Conservation (phyloP, 495 filamentous ascomycete genomes). For the Talaromyces stipitatus region DNA sequence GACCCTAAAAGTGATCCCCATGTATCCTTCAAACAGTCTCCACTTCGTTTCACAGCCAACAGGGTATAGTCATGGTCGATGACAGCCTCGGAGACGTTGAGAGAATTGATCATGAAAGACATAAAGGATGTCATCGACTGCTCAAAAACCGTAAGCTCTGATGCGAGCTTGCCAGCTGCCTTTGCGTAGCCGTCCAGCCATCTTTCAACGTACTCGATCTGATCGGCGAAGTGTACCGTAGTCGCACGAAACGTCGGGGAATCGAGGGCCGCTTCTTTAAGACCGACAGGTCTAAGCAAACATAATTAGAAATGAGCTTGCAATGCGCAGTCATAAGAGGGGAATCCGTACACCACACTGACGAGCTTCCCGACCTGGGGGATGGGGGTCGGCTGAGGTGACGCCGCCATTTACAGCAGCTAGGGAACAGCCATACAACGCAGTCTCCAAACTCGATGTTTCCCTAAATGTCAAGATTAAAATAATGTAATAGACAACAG, state of each 20-base stretch:
- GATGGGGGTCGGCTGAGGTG: slow-evolving; percentile 33
- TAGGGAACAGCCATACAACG: slow-evolving; percentile 33
- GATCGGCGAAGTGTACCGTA: slow-evolving; percentile 80
- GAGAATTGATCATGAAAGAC: slow-evolving; percentile 59
- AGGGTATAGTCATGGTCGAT: slow-evolving; percentile 94
- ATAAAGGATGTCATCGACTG: slow-evolving; percentile 66
- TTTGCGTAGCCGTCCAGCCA: slow-evolving; percentile 87
- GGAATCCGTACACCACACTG: slow-evolving; percentile 43
- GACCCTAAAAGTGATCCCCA: slow-evolving; percentile 68
- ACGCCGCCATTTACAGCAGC: slow-evolving; percentile 42
- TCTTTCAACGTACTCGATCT: slow-evolving; percentile 83
- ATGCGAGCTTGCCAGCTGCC: slow-evolving; percentile 65
- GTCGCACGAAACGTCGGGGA: slow-evolving; percentile 91
- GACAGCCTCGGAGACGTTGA: slow-evolving; percentile 64
- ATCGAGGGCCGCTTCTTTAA: slow-evolving; percentile 93
- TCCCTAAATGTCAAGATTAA: not conserved
- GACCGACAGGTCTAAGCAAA: slow-evolving; percentile 61
- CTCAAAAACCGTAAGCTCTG: slow-evolving; percentile 66
- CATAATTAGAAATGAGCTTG: not conserved
- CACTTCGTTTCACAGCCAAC: slow-evolving; percentile 73
- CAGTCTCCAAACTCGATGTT: not conserved
- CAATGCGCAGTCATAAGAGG: slow-evolving; percentile 12
- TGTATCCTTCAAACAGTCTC: slow-evolving; percentile 76
- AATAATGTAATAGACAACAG: not conserved
- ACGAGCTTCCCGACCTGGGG: slow-evolving; percentile 47